Base-by-base conservation (phyloP, 306 rosid genomes). In the Comarum palustre region DNA sequence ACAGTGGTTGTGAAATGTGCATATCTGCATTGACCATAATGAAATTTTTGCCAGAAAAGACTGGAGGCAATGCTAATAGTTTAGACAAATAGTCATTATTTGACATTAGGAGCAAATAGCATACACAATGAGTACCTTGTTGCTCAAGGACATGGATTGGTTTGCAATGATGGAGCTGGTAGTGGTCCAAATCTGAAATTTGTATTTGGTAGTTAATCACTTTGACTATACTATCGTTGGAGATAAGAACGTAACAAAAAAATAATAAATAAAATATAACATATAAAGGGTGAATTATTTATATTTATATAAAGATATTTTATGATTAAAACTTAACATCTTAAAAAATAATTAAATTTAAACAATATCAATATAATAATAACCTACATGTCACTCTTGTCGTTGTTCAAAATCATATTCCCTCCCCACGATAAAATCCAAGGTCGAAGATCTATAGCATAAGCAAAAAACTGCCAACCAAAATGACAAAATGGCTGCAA, bases 1-100 rank as follows among this genome's bases (percentile, higher is more conserved):
- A 22, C 52, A 55, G 57, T 31, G 82, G 79, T 27, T 64, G 62
- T 74, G 79, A 82, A 57, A 51, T 27, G 41, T 58, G 52, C 61
- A 51, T 22, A 11, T 27, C 52, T 31, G 62, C 67, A 71, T 29
- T 61, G 72, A 64, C 68, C 48, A 63, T 34, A 25, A 19, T 38
- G 27, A 54, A 65, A 41, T 8, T 34, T 6, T 27, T 16, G 15
- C 38, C 10, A 41, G 10, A 66, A 11, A 2, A 11, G 36, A 36
- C 11, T 6, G 54, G 38, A 38, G 34, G n/a, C 48, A 14, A 13
- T 70, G 62, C 72, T 41, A 45, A 64, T n/a, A 20, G 69, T n/a
- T 36, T 25, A 45, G 66, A 25, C 65, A 70, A 70, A 52, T 25
- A 52, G 24, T 54, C 39, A 54, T 15, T 14, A 71, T 42, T 72